Base-by-base conservation (phyloP, 2,329 filamentous ascomycete genomes). In the Fusarium multiceps region DNA sequence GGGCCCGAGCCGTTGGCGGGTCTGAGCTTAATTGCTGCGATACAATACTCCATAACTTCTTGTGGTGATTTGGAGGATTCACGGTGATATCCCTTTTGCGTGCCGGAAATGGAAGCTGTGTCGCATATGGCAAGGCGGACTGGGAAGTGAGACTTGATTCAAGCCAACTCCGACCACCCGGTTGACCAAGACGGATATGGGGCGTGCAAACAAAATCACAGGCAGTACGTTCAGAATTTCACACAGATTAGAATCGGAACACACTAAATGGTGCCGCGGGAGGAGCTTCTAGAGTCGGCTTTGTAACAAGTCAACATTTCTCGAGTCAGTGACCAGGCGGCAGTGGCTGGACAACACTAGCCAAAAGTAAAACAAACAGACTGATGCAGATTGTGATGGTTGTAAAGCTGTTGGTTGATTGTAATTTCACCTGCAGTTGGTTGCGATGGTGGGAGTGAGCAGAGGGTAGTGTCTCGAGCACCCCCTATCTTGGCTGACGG, bases 401-500 rank as follows among this genome's bases (percentile, higher is more conserved):
- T 34, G 13, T 20, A 25, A 21, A n/a, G 18, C 28, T 46, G 32
- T 43, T 37, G 46, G n/a, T 23, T n/a, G 27, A 30, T 13, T 8
- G 13, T 6, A 13, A n/a, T 37, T 23, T 13, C 28, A 12, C 27
- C 21, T 32, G n/a, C 30, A 45, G 43, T 64, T 64, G 51, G 59
- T 18, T 34, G 43, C 12, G 11, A 58, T 43, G 20, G 30, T 34
- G 45, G 27, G 58, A 50, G 45, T 51, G 43, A 23, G 16, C 58
- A 32, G n/a, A 40, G 43, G 50, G 42, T 28, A 23, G 47, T 61
- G 45, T 32, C 59, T 63, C 25, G 34, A 63, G 28, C 43, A 63
- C 37, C 45, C 61, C 61, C 59, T 64, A 58, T 64, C 53, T 58
- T 47, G 25, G 20, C 59, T 30, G 18, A 63, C n/a, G n/a, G 20